Conservation (phyloP, 768 basidiomycete species). For the Lentinula sp. region DNA sequence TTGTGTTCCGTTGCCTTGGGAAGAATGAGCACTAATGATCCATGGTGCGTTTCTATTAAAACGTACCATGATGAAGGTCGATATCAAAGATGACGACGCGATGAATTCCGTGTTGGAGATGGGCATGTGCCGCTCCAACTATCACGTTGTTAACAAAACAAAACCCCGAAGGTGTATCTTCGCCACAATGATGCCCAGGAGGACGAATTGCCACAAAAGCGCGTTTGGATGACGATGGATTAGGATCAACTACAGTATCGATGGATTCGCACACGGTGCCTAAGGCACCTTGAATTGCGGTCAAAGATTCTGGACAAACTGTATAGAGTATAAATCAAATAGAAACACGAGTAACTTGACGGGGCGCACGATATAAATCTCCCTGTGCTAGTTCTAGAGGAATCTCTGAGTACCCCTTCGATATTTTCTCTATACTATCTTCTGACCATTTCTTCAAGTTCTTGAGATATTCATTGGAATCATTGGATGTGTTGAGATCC, state of each 20-base stretch:
- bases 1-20: conserved; percentile 88
- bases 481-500: conserved; percentile 35
- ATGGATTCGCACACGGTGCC: conserved; percentile 88
- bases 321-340: not conserved
- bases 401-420: conserved; percentile 64
- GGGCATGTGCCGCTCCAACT: conserved; percentile 85
- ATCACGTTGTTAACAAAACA: conserved; percentile 95
- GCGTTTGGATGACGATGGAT: conserved; percentile 18
- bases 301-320: conserved; percentile 78
- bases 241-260: conserved; percentile 46
- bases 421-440: conserved; percentile 58
- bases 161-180: conserved; percentile 86
- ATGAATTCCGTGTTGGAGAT: conserved; percentile 71
- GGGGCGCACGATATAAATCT: conserved; percentile 66
- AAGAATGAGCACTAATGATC: not conserved
- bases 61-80: conserved; percentile 80
- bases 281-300: conserved; percentile 76
- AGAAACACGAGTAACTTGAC: not conserved
- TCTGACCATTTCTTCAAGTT: conserved; percentile 54
- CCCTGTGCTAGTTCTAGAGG: conserved; percentile 66
- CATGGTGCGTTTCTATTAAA: not conserved
- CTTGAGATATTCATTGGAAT: conserved; percentile 60
- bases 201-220: conserved; percentile 87
- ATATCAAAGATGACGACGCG: conserved; percentile 88
- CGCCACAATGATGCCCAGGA: conserved; percentile 93